phyloP scores from a whole-genome alignment of 208 protist genomes.

The Wallacemonas collosoma region DNA sequence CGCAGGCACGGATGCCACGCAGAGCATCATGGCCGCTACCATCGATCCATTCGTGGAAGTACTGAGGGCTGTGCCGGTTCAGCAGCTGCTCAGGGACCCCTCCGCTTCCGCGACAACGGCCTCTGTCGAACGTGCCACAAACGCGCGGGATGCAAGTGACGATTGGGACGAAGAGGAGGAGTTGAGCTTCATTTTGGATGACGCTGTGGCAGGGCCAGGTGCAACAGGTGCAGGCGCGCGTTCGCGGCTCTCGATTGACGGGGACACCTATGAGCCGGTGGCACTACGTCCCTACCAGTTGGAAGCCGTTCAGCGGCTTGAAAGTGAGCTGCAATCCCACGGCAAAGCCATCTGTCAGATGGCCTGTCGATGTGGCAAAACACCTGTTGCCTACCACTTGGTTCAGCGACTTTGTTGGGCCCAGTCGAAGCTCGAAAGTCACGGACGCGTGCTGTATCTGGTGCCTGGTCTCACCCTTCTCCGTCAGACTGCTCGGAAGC shows the following conservation, averaged over 20 bases:
- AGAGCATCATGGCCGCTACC: too few relatives aligned
- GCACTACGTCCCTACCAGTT: slow-evolving; percentile 63
- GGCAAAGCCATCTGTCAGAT: slow-evolving; percentile 73
- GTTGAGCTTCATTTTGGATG: not conserved
- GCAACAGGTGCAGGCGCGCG: too few relatives aligned
- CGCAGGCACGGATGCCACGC: too few relatives aligned
- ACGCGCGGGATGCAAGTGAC: not conserved
- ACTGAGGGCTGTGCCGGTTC: not conserved
- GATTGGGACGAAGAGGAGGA: slow-evolving; percentile 26
- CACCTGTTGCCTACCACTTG: slow-evolving; percentile 68
- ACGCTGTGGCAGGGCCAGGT: not conserved
- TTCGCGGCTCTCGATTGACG: not conserved
- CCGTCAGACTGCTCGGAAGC: slow-evolving; percentile 66
- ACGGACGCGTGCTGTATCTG: slow-evolving; percentile 59
- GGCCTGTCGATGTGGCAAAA: slow-evolving; percentile 83
- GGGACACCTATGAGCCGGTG: slow-evolving; percentile 34
- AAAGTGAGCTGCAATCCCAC: slow-evolving; percentile 32
- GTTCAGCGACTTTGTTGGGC: slow-evolving; percentile 26
- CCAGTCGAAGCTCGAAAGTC: not conserved
- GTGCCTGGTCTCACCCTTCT: slow-evolving; percentile 73
- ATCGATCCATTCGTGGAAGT: not conserved
- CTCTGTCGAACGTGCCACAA: not conserved
- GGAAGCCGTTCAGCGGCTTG: slow-evolving; percentile 57
- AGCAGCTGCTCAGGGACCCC: not conserved
- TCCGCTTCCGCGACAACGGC: not conserved